Evolutionary conservation across 78 protist genomes (phyloP).

Genomic region (Dictyostelium discoideum): DNA sequence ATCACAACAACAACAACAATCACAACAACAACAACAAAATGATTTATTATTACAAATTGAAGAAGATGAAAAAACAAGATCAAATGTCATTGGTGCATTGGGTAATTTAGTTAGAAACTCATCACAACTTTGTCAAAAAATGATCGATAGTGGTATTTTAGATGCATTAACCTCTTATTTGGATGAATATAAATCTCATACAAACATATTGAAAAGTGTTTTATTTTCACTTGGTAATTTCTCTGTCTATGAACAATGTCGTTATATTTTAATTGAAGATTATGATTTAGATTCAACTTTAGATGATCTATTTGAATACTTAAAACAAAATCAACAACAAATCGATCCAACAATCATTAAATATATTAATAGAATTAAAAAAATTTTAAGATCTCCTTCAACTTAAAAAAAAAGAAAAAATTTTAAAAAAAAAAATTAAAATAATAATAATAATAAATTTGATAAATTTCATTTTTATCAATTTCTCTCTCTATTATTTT

Average conservation of each 20-base stretch:
- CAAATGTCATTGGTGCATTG: slow-evolving; percentile 94
- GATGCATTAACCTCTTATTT: neutral
- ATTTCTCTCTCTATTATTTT: too few species aligned
- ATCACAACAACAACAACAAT: neutral
- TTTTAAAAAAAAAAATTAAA: neutral
- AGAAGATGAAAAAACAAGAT: slow-evolving; percentile 87
- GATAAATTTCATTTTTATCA: too few species aligned
- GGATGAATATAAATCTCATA: neutral
- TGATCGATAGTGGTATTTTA: slow-evolving; percentile 3
- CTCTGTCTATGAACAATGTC: slow-evolving; percentile 17
- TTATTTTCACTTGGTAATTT: slow-evolving; percentile 42
- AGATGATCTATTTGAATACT: neutral
- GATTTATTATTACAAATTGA: slow-evolving; percentile 24
- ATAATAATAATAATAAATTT: too few species aligned
- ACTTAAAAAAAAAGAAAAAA: neutral
- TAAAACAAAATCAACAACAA: neutral
- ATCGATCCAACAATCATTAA: neutral
- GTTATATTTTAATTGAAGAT: neutral
- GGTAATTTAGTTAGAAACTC: slow-evolving; percentile 91
- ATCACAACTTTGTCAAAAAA: slow-evolving; percentile 6
- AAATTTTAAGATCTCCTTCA: neutral
- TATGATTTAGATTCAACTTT: slow-evolving; percentile 8
- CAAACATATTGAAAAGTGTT: slow-evolving; percentile 8
- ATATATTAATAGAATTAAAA: slow-evolving; percentile 21
- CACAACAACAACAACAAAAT: neutral